A percentile compares a stretch with the other conserved stretches of the same genome.
Conservation (phyloP, 2,329 filamentous ascomycete species). For the Shiraia bambusicola region DNA sequence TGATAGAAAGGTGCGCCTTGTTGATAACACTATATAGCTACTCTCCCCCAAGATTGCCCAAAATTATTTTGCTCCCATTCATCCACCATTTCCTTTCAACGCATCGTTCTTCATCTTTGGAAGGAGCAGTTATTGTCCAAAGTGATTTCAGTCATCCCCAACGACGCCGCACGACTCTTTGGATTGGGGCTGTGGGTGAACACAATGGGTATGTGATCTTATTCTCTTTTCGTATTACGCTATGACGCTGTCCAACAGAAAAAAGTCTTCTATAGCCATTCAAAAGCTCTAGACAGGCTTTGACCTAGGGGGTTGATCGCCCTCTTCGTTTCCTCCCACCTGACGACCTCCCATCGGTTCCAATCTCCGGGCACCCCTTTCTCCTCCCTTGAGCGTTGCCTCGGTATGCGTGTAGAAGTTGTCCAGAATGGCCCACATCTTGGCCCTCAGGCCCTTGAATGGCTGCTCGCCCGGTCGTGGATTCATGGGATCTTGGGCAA, state of each 20-base stretch:
- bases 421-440: conserved; percentile 30
- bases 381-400: conserved; percentile 7
- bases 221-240: conserved; percentile 6
- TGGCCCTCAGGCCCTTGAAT: conserved; percentile 30
- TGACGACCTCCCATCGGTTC: conserved; percentile 6
- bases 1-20: too few species aligned
- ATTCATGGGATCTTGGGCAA: conserved; percentile 38
- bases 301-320: conserved; percentile 1
- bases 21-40: too few species aligned
- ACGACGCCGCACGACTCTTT: too few species aligned
- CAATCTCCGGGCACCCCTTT: conserved; percentile 14
- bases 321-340: conserved; percentile 3
- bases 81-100: too few species aligned
- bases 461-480: conserved; percentile 34
- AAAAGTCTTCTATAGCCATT: not conserved
- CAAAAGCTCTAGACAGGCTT: not conserved
- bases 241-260: conserved; percentile 5
- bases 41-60: too few species aligned
- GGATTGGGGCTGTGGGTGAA: not conserved
- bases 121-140: too few species aligned
- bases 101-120: too few species aligned
- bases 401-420: conserved; percentile 34
- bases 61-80: too few species aligned
- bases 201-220: not conserved
- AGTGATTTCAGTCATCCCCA: too few species aligned